Conservation (phyloP, 1,139 yeast genomes). For the Trichomonascaceae sp. region DNA sequence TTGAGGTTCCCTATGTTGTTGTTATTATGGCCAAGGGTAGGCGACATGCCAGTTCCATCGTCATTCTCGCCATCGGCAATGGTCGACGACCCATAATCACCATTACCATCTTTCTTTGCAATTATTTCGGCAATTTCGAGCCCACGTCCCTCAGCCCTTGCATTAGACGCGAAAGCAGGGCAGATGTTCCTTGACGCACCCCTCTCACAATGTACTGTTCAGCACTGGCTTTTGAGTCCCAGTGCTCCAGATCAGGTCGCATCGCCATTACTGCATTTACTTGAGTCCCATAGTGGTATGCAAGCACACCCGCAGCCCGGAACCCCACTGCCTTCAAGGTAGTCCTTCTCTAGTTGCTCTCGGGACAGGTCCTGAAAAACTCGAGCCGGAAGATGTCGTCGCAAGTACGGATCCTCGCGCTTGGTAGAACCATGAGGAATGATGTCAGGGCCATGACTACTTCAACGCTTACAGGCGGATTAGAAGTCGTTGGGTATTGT, state of each 20-base stretch:
- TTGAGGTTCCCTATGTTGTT: too few relatives aligned
- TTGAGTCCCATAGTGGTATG: not conserved
- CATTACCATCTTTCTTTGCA: not conserved
- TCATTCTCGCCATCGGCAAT: not conserved
- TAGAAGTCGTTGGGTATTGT: slow-evolving; percentile 10
- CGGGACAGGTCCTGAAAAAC: slow-evolving; percentile 12
- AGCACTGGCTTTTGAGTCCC: not conserved
- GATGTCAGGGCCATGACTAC: slow-evolving; percentile 16
- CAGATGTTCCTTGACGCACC: not conserved
- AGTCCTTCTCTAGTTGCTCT: slow-evolving; percentile 7
- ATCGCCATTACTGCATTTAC: not conserved
- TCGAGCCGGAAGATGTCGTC: slow-evolving; percentile 10
- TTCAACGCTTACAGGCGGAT: slow-evolving; percentile 13
- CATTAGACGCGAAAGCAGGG: not conserved
- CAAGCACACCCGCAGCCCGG: slow-evolving; percentile 1
- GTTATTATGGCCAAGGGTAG: too few relatives aligned
- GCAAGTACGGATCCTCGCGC: slow-evolving; percentile 11
- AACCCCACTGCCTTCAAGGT: slow-evolving; percentile 1
- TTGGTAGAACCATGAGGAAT: slow-evolving; percentile 13
- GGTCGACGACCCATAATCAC: not conserved
- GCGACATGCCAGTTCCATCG: not conserved
- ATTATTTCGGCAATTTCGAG: not conserved
- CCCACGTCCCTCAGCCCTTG: not conserved
- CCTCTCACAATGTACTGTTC: not conserved
- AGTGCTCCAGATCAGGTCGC: not conserved